Evolutionary conservation across 768 basidiomycete genomes (phyloP), one percentile per base, ranked within the genome.

Genomic region (Tricholoma hemisulphureum): DNA sequence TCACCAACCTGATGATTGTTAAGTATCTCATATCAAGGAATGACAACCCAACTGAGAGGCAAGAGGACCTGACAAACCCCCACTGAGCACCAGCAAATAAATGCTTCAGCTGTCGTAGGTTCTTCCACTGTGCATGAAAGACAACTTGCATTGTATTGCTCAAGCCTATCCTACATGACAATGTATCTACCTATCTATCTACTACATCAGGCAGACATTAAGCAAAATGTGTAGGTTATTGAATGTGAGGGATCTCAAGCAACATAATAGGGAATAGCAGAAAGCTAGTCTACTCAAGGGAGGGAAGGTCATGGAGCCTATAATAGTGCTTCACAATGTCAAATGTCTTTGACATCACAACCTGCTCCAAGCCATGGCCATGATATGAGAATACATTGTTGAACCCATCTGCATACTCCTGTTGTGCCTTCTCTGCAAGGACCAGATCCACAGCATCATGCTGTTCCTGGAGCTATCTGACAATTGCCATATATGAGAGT

Each of bases 1-100:
- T 75, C 53, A 71, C 71, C 4, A 68, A 69, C 51, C 45, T 74
- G 56, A 79, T 75, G 0, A 77, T 80, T 48, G 74, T 80, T 37
- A 74, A 75, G 56, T 77, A 79, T 56, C 62, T 78, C 11, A 71
- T 77, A 13, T 74, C 73, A 2, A 75, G 70, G 71, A 77, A 74
- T 48, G 74, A 80, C 58, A 65, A 73, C 21, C 71, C 73, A 1
- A 61, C 56, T 0, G 62, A 70, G 16, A 57, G 37, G 9, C 67
- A 73, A 1, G 71, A 75, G 54, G 71, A 79, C 35, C 77, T 71
- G 55, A 66, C 78, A 28, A 71, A 77, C 49, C 69, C 73, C 0
- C 56, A 69, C 20, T 60, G 64, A 14, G 26, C 24, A 14, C 65
- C 69, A 3, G 61, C 63, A 11, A 45, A 64, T 0, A 59, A 59